These are phyloP conservation scores for Suhomyces taliae DNA, from an alignment of 1,139 yeast species.

Conservation along the genomic window DNA sequence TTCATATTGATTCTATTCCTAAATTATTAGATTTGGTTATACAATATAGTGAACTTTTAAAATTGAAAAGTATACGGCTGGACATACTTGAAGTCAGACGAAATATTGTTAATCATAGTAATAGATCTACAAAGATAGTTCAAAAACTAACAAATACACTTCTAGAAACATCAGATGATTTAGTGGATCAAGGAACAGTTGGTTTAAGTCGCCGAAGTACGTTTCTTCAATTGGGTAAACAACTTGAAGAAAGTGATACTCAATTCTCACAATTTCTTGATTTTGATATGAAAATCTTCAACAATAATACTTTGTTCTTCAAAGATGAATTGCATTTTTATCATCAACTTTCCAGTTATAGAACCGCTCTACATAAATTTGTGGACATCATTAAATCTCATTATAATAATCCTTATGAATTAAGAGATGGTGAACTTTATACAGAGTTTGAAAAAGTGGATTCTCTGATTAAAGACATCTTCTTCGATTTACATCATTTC, in stretches of 20 bases:
- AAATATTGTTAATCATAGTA: neutral
- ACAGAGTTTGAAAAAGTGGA: constrained; percentile 17
- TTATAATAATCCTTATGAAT: constrained; percentile 1
- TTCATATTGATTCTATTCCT: constrained; percentile 16
- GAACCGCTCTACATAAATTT: constrained; percentile 7
- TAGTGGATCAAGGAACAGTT: constrained; percentile 4
- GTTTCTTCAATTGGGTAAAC: neutral
- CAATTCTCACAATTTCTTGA: neutral
- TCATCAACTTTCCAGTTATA: constrained; percentile 13
- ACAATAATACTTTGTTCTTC: constrained; percentile 2
- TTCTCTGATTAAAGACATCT: constrained; percentile 15
- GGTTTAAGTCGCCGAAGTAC: constrained; percentile 1
- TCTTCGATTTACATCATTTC: constrained; percentile 17
- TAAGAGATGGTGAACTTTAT: constrained; percentile 9
- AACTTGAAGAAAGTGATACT: neutral
- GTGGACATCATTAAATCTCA: constrained; percentile 5
- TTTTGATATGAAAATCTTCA: neutral
- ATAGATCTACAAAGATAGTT: too few species aligned
- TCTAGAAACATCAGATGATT: neutral
- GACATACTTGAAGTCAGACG: neutral
- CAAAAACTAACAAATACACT: too few species aligned
- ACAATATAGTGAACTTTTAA: constrained; percentile 1
- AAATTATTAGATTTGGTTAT: constrained; percentile 5
- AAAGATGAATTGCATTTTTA: constrained; percentile 19
- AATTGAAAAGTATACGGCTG: neutral